Percentiles rank a stretch among this genome's conserved stretches.
phyloP scores from a whole-genome alignment of 306 rosid genomes.

The Citrullus mucosospermus region DNA sequence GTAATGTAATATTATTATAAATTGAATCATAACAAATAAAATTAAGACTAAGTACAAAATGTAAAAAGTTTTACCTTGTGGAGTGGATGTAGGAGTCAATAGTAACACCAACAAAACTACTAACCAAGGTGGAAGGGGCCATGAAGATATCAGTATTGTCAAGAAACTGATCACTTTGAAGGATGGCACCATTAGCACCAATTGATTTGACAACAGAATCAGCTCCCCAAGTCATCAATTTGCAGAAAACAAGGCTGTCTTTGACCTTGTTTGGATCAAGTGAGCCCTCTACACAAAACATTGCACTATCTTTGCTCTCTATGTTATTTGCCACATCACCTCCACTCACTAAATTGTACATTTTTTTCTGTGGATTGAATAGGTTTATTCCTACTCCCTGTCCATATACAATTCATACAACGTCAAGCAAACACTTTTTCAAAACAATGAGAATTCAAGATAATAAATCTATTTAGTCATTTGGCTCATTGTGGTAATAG shows the following conservation, averaged over 20 bases:
- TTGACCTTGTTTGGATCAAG: constrained; percentile 53
- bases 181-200: constrained; percentile 59
- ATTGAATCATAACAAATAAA: too few species aligned
- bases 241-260: constrained; percentile 55
- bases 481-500: too few species aligned
- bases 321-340: constrained; percentile 38
- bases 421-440: background rate
- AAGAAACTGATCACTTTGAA: constrained; percentile 30
- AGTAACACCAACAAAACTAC: constrained; percentile 24
- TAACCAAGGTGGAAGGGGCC: constrained; percentile 61
- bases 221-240: constrained; percentile 25
- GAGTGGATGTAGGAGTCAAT: constrained; percentile 40
- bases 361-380: constrained; percentile 35
- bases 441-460: too few species aligned
- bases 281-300: constrained; percentile 20
- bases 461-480: too few species aligned
- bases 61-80: constrained; percentile 25
- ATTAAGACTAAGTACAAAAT: too few species aligned
- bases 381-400: constrained; percentile 62
- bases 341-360: constrained; percentile 53
- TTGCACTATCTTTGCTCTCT: constrained; percentile 34
- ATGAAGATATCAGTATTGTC: constrained; percentile 57
- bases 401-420: background rate
- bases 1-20: background rate
- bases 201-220: constrained; percentile 48